Evolutionary conservation across 345 rosid genomes (phyloP).

Genomic region (Lumnitzera littorea): DNA sequence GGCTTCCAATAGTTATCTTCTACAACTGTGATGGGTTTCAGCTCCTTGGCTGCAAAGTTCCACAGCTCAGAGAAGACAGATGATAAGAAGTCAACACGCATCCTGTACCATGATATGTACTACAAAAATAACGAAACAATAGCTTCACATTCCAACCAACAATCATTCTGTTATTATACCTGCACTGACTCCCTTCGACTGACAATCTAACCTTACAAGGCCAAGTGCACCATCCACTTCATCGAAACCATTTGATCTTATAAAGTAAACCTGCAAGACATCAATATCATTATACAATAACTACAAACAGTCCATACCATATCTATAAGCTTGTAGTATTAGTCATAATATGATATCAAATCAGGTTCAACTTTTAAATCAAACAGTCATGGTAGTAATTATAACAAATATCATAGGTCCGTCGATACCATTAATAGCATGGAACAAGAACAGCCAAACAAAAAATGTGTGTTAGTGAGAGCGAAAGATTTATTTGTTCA

Average conservation of each 20-base stretch:
- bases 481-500: too few species aligned
- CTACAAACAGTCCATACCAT: too few species aligned
- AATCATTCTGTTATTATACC: constrained; percentile 3
- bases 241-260: constrained; percentile 16
- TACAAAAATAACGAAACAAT: too few species aligned
- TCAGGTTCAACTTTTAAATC: too few species aligned
- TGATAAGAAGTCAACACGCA: too few species aligned
- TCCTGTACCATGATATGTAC: too few species aligned
- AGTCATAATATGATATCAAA: too few species aligned
- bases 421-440: neutral
- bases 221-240: constrained; percentile 11
- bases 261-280: constrained; percentile 26
- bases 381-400: too few species aligned
- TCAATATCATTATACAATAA: neutral
- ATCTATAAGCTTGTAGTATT: too few species aligned
- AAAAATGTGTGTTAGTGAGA: neutral
- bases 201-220: neutral
- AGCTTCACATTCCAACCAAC: too few species aligned
- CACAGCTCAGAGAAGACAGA: too few species aligned
- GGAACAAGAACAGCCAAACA: neutral
- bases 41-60: neutral
- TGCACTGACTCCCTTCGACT: neutral
- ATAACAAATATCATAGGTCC: neutral
- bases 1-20: neutral
- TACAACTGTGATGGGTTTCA: constrained; percentile 3